Evolutionary conservation across 495 filamentous ascomycete species (phyloP), one percentile per base, ranked within the genome.

Genomic region (Tricharina praecox): DNA sequence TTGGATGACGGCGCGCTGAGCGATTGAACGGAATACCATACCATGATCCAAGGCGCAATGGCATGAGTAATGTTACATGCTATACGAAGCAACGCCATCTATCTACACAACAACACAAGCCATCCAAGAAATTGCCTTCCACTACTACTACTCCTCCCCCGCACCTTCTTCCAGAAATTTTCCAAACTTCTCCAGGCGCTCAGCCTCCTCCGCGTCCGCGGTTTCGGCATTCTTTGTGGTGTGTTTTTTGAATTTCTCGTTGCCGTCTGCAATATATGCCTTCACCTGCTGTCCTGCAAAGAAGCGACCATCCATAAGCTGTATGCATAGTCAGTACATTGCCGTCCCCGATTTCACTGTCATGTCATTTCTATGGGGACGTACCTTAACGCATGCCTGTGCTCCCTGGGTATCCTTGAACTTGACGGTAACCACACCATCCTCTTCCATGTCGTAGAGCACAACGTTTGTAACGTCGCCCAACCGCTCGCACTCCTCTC

Each of bases 391-490:
- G 61, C 86, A 94, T 13, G 73, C 74, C 50, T 66, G 70, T 9
- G 88, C 88, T 1, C 79, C 75, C 49, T 79, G 74, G 3, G 71
- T 65, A 21, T 79, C 73, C 16, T 64, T 56, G 62, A 93, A 97
- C 42, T 77, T 70, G 24, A 96, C 83, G 54, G 75, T 90, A 13
- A 82, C 82, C 19, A 95, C 75, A 13, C 90, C 90, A 1, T 85
- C 85, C n/a, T 69, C 65, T 60, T 97, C 90, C 46, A 77, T 67
- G 61, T 97, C 90, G 58, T 79, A 97, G 23, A 97, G 72, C 2
- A 87, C 74, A 0, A 95, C 83, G 53, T 92, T 95, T 19, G 84
- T 92, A 3, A 99, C 82, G 19, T 79, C 68, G 10, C 90, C 92
- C 15, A 92, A 66, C 64, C 93, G 93, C 28, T 73, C 70, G 62